These are phyloP conservation scores for Candida sp. DNA, from an alignment of 1,139 yeast genomes.

Conservation along the genomic window DNA sequence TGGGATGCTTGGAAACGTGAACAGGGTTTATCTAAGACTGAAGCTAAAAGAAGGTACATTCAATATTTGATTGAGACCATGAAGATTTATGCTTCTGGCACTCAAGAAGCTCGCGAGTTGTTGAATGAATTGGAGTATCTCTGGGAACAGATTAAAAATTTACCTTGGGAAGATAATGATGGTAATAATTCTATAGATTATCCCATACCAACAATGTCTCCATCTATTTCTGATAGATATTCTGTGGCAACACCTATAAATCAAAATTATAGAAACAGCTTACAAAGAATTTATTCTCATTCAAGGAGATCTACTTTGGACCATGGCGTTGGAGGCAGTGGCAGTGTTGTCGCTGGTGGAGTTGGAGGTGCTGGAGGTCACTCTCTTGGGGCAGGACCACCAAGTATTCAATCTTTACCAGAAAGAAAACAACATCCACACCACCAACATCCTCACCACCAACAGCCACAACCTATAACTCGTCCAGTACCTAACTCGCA, in stretches of 20 bases:
- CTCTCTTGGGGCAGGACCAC: constrained; percentile 13
- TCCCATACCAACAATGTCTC: constrained; percentile 35
- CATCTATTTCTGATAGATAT: constrained; percentile 37
- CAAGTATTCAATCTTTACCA: constrained; percentile 25
- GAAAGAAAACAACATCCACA: constrained; percentile 4
- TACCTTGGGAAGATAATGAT: constrained; percentile 35
- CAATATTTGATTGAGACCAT: constrained; percentile 69
- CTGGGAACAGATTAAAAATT: constrained; percentile 73
- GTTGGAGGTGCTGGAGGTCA: constrained; percentile 4
- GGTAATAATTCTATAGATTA: constrained; percentile 14
- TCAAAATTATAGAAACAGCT: constrained; percentile 31
- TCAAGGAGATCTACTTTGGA: constrained; percentile 37
- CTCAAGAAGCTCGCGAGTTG: constrained; percentile 65
- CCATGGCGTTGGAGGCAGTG: constrained; percentile 10
- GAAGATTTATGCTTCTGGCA: constrained; percentile 66
- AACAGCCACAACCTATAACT: background rate
- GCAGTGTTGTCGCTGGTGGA: background rate
- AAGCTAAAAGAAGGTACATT: constrained; percentile 73
- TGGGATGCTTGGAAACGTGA: constrained; percentile 88
- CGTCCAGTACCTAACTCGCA: constrained; percentile 6
- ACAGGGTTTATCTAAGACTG: constrained; percentile 65
- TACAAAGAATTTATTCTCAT: constrained; percentile 45
- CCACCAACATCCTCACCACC: no score
- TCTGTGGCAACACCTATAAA: constrained; percentile 38
- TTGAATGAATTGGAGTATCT: constrained; percentile 63